A percentile compares a stretch with the other conserved stretches of the same genome.
Conservation (phyloP, 257 asterid genomes). For the Salvia hispanica region DNA sequence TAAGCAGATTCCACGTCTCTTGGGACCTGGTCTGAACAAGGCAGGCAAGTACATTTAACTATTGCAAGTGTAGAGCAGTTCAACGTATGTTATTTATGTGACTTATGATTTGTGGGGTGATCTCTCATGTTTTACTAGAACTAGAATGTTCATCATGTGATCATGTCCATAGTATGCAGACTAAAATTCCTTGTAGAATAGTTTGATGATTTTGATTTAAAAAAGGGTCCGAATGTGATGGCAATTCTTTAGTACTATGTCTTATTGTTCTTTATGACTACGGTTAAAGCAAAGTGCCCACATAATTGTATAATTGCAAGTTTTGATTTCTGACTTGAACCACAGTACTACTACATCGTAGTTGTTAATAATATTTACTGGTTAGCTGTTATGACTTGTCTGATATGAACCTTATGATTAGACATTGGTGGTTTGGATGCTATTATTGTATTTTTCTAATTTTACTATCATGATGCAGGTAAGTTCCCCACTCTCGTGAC, state of each 20-base stretch:
- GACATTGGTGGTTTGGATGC: not conserved
- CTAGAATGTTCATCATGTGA: not conserved
- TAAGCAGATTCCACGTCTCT: slow-evolving; percentile 61
- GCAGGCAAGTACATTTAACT: slow-evolving; percentile 51
- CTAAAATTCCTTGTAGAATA: too few relatives aligned
- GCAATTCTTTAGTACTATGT: not conserved
- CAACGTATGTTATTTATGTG: not conserved
- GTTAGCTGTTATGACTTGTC: not conserved
- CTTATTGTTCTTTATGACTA: not conserved
- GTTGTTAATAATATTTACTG: too few relatives aligned
- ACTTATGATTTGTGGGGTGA: too few relatives aligned
- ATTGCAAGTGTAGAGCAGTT: not conserved
- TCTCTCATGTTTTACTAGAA: too few relatives aligned
- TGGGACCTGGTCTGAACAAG: slow-evolving; percentile 64
- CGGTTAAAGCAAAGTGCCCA: too few relatives aligned
- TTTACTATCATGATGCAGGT: slow-evolving; percentile 30
- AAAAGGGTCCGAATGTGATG: too few relatives aligned
- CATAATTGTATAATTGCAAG: too few relatives aligned
- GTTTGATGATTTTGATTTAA: too few relatives aligned
- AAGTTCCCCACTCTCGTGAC: slow-evolving; percentile 59
- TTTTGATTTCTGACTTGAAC: too few relatives aligned
- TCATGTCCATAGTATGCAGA: too few relatives aligned
- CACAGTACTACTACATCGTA: too few relatives aligned
- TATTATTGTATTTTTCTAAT: not conserved
- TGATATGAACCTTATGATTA: not conserved